Evolutionary conservation across 331 rosid genomes (phyloP).

Genomic region (Saraca asoca): DNA sequence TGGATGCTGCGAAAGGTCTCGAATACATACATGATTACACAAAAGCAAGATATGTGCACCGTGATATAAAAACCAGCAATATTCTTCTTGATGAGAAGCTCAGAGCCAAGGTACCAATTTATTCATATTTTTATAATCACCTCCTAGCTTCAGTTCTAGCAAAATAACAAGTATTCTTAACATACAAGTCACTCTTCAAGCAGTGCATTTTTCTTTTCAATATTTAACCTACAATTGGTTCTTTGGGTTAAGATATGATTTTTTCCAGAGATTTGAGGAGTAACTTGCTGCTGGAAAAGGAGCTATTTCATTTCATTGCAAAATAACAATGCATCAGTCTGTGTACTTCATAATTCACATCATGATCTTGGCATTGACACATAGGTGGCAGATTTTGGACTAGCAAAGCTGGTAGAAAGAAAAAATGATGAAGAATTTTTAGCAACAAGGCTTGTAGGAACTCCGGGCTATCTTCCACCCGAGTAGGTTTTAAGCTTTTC

Average conservation of each 20-base stretch:
- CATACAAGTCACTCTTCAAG: constrained; percentile 9
- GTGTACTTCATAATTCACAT: not conserved
- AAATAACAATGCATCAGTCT: constrained; percentile 12
- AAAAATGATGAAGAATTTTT: constrained; percentile 67
- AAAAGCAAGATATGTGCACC: constrained; percentile 73
- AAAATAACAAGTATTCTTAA: constrained; percentile 9
- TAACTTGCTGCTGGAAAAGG: not conserved
- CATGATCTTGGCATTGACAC: constrained; percentile 13
- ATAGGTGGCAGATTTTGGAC: constrained; percentile 87
- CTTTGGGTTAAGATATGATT: not conserved
- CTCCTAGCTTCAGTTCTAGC: not conserved
- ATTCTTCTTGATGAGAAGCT: constrained; percentile 74
- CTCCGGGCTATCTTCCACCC: constrained; percentile 97
- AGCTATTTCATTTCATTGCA: constrained; percentile 1
- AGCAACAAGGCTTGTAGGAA: constrained; percentile 81
- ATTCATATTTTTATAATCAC: constrained; percentile 1
- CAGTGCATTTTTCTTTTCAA: not conserved
- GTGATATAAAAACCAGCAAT: constrained; percentile 78
- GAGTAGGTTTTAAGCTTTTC: constrained; percentile 55
- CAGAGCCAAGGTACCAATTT: constrained; percentile 68
- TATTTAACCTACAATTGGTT: not conserved
- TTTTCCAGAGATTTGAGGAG: not conserved
- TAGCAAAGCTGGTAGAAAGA: constrained; percentile 73
- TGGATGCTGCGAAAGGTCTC: constrained; percentile 81
- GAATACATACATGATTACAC: constrained; percentile 88